Evolutionary conservation across 768 basidiomycete genomes (phyloP).

Genomic region (Gelatoporia subvermispora): DNA sequence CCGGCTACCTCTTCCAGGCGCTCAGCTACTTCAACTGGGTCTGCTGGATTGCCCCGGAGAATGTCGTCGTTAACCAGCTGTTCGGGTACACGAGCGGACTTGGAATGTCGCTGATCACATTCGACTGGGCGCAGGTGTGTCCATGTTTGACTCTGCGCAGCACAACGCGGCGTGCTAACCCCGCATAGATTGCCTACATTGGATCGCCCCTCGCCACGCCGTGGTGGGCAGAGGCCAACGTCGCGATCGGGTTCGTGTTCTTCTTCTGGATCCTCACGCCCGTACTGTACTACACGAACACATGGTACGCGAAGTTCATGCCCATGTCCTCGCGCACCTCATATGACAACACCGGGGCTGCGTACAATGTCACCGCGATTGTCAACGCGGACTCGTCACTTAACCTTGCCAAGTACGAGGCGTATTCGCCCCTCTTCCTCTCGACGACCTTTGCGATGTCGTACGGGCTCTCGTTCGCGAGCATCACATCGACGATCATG

Average conservation of each 20-base stretch:
- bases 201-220: slow-evolving; percentile 72
- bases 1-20: slow-evolving; percentile 66
- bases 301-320: slow-evolving; percentile 63
- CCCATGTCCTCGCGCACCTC: slow-evolving; percentile 39
- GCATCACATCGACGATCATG: slow-evolving; percentile 68
- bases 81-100: slow-evolving; percentile 51
- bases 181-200: slow-evolving; percentile 53
- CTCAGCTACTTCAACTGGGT: slow-evolving; percentile 41
- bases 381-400: slow-evolving; percentile 32
- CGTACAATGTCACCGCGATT: slow-evolving; percentile 39
- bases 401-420: slow-evolving; percentile 33
- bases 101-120: slow-evolving; percentile 69
- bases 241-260: slow-evolving; percentile 55
- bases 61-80: slow-evolving; percentile 66
- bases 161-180: background rate
- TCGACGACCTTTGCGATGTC: slow-evolving; percentile 67
- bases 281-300: slow-evolving; percentile 63
- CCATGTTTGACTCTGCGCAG: background rate
- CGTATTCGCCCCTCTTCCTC: slow-evolving; percentile 43
- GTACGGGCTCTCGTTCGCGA: slow-evolving; percentile 81
- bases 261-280: slow-evolving; percentile 70
- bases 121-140: slow-evolving; percentile 62
- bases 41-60: slow-evolving; percentile 67
- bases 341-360: slow-evolving; percentile 40
- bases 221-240: slow-evolving; percentile 80